Evolutionary conservation across 805 yeast species (phyloP).

Genomic region (Candida xyloterini): DNA sequence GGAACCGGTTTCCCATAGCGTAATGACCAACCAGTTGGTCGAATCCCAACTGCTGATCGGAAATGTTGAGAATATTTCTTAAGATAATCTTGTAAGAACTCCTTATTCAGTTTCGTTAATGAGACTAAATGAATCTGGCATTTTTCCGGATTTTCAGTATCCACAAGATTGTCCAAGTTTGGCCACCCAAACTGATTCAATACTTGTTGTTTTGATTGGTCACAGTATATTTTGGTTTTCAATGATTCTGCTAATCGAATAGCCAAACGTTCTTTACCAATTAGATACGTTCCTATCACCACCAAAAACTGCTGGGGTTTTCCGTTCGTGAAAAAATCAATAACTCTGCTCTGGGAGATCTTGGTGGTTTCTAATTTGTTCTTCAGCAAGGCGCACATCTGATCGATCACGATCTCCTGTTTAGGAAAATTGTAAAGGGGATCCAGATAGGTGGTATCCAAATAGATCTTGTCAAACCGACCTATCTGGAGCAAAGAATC

Average conservation of each 20-base stretch:
- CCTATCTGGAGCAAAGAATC: slow-evolving; percentile 29
- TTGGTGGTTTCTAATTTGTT: slow-evolving; percentile 28
- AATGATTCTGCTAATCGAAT: slow-evolving; percentile 54
- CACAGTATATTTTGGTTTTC: slow-evolving; percentile 53
- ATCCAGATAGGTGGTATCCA: slow-evolving; percentile 88
- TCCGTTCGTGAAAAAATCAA: slow-evolving; percentile 33
- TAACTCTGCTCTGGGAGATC: slow-evolving; percentile 33
- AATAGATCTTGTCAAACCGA: slow-evolving; percentile 59
- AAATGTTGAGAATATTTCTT: slow-evolving; percentile 43
- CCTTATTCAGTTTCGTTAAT: slow-evolving; percentile 52
- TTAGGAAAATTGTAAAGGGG: slow-evolving; percentile 75
- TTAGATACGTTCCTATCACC: slow-evolving; percentile 83
- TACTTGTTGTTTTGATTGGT: slow-evolving; percentile 45
- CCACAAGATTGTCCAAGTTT: slow-evolving; percentile 37
- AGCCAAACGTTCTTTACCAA: slow-evolving; percentile 90
- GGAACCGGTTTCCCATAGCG: slow-evolving; percentile 16
- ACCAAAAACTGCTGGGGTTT: slow-evolving; percentile 39
- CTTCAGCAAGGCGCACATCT: slow-evolving; percentile 50
- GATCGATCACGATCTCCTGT: slow-evolving; percentile 63
- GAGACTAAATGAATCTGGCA: slow-evolving; percentile 73
- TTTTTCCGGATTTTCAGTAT: slow-evolving; percentile 40
- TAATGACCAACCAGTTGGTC: slow-evolving; percentile 94
- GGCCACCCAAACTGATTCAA: slow-evolving; percentile 46
- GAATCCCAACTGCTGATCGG: slow-evolving; percentile 64
- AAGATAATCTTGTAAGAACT: slow-evolving; percentile 48